Evolutionary conservation across 345 rosid species (phyloP).

Genomic region (Aquilaria sinensis): DNA sequence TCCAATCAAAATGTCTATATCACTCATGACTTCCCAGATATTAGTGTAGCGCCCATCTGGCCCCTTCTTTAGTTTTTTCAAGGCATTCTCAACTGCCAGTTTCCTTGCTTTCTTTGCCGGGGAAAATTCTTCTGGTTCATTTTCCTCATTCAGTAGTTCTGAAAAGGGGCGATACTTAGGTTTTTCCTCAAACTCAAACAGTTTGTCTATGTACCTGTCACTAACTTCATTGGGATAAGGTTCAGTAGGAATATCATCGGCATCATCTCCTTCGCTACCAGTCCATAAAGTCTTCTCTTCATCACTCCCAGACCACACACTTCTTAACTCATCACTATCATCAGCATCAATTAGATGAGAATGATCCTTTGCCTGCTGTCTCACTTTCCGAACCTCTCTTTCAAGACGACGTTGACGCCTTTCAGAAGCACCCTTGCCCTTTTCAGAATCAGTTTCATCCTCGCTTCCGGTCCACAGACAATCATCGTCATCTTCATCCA

Average conservation of each 20-base stretch:
- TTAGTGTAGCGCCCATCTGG: conserved; percentile 88
- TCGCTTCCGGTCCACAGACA: conserved; percentile 86
- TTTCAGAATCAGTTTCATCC: conserved; percentile 44
- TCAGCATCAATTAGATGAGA: conserved; percentile 68
- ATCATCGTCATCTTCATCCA: conserved; percentile 63
- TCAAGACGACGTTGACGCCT: conserved; percentile 22
- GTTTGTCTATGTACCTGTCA: conserved; percentile 66
- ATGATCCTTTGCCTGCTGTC: conserved; percentile 67
- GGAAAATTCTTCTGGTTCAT: conserved; percentile 84
- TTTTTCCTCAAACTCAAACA: conserved; percentile 91
- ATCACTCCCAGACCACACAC: conserved; percentile 91
- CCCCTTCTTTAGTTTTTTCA: conserved; percentile 89
- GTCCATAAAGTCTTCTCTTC: conserved; percentile 95
- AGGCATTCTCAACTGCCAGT: conserved; percentile 86
- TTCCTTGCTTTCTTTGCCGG: conserved; percentile 89
- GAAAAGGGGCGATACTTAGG: conserved; percentile 86
- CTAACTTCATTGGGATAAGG: conserved; percentile 70
- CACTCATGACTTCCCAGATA: conserved; percentile 97
- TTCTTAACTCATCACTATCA: conserved; percentile 80
- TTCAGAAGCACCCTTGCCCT: conserved; percentile 9
- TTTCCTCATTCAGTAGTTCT: conserved; percentile 63
- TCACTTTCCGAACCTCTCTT: conserved; percentile 56
- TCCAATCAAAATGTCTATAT: conserved; percentile 72
- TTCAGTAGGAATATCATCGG: conserved; percentile 74
- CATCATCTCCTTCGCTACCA: conserved; percentile 81